These are phyloP conservation scores for Dactylella cylindrospora DNA, from an alignment of 2,329 filamentous ascomycete species.

Conservation along the genomic window DNA sequence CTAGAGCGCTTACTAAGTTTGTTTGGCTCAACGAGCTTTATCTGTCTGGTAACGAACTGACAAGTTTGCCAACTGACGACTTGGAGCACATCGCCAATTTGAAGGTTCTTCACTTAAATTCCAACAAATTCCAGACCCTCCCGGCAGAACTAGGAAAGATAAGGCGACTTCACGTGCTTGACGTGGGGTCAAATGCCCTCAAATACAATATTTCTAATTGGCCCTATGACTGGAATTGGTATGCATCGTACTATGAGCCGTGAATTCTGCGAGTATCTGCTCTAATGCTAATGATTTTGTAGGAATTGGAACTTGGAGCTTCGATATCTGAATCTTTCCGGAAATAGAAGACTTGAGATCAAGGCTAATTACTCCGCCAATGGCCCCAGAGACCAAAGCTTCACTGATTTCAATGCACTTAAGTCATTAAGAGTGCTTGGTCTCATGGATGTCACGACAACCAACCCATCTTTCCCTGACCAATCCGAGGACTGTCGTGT, in stretches of 20 bases:
- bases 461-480: conserved; percentile 87
- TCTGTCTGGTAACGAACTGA: conserved; percentile 90
- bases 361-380: conserved; percentile 71
- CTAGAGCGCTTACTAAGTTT: conserved; percentile 84
- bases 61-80: conserved; percentile 87
- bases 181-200: conserved; percentile 89
- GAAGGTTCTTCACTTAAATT: conserved; percentile 90
- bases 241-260: conserved; percentile 1
- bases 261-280: too few species aligned
- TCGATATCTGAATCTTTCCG: conserved; percentile 91
- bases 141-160: conserved; percentile 94
- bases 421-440: conserved; percentile 82
- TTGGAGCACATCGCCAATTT: conserved; percentile 84
- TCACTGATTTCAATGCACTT: conserved; percentile 84
- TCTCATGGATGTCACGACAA: conserved; percentile 96
- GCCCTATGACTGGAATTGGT: conserved; percentile 98
- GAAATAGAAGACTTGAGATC: conserved; percentile 95
- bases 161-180: conserved; percentile 84
- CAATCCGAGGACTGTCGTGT: conserved; percentile 94
- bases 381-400: conserved; percentile 68
- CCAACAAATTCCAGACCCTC: conserved; percentile 95
- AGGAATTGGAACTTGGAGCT: conserved; percentile 92
- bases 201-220: conserved; percentile 99
- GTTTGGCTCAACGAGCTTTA: conserved; percentile 88
- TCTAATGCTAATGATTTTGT: conserved; percentile 1